Evolutionary conservation across 306 rosid species (phyloP).

Genomic region (Fragaria vesca): DNA sequence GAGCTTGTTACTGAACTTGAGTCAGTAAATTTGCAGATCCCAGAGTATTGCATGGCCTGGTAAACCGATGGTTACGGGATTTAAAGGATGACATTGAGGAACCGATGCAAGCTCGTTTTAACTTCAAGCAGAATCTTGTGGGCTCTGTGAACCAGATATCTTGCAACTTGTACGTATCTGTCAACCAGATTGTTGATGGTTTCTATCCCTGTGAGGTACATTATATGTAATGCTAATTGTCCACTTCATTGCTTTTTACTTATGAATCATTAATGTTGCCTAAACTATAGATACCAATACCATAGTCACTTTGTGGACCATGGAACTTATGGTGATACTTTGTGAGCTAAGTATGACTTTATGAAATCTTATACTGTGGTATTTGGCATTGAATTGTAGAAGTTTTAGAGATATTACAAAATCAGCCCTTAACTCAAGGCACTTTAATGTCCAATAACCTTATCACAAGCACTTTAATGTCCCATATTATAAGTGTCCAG

Average conservation of each 20-base stretch:
- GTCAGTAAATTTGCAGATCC: constrained; percentile 48
- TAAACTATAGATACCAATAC: neutral
- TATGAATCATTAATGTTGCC: constrained; percentile 5
- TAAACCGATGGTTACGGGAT: constrained; percentile 59
- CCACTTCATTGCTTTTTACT: neutral
- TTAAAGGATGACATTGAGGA: constrained; percentile 61
- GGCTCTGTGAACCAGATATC: constrained; percentile 60
- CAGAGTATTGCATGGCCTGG: constrained; percentile 64
- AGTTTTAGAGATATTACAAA: neutral
- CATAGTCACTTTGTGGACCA: neutral
- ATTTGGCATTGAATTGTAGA: neutral
- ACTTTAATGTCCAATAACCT: neutral
- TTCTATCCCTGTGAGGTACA: constrained; percentile 66
- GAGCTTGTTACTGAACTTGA: neutral
- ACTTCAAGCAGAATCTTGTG: constrained; percentile 46
- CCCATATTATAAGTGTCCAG: neutral
- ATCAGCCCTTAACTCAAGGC: neutral
- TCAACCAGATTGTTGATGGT: constrained; percentile 44
- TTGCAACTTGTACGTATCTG: constrained; percentile 53
- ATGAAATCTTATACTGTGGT: neutral
- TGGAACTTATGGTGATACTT: neutral
- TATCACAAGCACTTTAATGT: neutral
- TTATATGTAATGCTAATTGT: neutral
- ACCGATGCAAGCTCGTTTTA: constrained; percentile 55
- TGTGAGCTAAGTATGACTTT: neutral